Evolutionary conservation across 345 rosid species (phyloP).

Genomic region (Ceriops decandra): DNA sequence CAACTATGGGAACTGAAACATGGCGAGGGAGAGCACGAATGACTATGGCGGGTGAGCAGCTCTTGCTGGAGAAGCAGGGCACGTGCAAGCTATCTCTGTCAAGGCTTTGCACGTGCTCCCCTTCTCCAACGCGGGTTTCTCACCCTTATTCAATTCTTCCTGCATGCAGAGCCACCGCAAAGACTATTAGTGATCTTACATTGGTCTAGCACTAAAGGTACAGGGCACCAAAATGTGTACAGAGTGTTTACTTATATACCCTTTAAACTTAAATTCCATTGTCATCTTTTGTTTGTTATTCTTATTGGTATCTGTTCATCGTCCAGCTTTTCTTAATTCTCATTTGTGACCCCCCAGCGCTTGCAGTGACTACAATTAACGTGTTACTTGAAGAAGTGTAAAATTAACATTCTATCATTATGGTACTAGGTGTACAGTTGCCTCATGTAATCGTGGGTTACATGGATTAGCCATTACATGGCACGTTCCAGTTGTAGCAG

Average conservation of each 20-base stretch:
- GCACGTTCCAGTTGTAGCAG: no score
- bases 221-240: not conserved
- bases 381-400: no score
- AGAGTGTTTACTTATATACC: no score
- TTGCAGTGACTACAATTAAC: not conserved
- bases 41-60: constrained; percentile 49
- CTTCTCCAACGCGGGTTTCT: constrained; percentile 90
- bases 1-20: not conserved
- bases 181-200: not conserved
- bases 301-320: not conserved
- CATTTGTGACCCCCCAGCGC: not conserved
- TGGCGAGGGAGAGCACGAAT: not conserved
- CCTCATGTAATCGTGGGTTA: no score
- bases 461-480: no score
- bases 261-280: no score
- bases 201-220: not conserved
- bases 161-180: not conserved
- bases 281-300: no score
- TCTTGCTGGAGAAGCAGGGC: constrained; percentile 99
- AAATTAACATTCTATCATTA: no score
- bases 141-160: constrained; percentile 19
- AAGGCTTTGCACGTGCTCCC: constrained; percentile 81
- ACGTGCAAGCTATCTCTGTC: constrained; percentile 58
- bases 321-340: not conserved
- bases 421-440: no score